A percentile compares a stretch with the other conserved stretches of the same genome.
These are phyloP conservation scores for Rhodosporidiobolus sp. DNA, from an alignment of 768 basidiomycete genomes.

Conservation along the genomic window DNA sequence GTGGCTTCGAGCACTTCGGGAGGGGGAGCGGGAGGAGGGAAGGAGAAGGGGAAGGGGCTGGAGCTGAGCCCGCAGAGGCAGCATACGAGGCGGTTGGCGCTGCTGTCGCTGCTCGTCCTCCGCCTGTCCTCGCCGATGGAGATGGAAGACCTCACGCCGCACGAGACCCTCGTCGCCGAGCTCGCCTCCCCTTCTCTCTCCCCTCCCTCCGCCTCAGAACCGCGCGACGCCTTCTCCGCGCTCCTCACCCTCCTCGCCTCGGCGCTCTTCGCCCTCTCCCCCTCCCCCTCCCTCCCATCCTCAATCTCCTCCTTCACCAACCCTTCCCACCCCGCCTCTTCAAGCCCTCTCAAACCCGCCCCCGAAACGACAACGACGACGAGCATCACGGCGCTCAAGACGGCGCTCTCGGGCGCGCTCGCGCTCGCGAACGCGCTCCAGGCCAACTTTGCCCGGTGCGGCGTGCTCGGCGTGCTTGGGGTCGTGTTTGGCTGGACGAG, in stretches of 20 bases:
- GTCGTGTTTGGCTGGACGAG: conserved; percentile 18
- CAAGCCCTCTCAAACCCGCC: not conserved
- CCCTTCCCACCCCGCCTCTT: not conserved
- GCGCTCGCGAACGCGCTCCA: not conserved
- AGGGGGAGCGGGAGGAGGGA: not conserved
- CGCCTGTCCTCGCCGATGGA: too few relatives aligned
- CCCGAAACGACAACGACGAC: too few relatives aligned
- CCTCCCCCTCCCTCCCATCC: not conserved
- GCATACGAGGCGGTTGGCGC: not conserved
- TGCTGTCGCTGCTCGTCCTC: not conserved
- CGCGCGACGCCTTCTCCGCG: conserved; percentile 1
- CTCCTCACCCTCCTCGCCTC: not conserved
- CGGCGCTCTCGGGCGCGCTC: conserved; percentile 1
- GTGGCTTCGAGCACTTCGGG: not conserved
- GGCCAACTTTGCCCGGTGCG: too few relatives aligned
- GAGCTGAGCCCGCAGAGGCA: not conserved
- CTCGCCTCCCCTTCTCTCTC: not conserved
- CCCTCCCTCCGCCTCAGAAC: too few relatives aligned
- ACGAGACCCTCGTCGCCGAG: too few relatives aligned
- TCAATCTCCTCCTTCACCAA: not conserved
- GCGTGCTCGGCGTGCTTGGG: not conserved
- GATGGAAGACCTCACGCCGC: too few relatives aligned
- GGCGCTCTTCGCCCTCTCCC: not conserved
- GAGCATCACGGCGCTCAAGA: conserved; percentile 9
- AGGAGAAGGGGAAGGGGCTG: not conserved